Evolutionary conservation across 768 basidiomycete genomes (phyloP).

Genomic region (Brasilioporus rufonigricans): DNA sequence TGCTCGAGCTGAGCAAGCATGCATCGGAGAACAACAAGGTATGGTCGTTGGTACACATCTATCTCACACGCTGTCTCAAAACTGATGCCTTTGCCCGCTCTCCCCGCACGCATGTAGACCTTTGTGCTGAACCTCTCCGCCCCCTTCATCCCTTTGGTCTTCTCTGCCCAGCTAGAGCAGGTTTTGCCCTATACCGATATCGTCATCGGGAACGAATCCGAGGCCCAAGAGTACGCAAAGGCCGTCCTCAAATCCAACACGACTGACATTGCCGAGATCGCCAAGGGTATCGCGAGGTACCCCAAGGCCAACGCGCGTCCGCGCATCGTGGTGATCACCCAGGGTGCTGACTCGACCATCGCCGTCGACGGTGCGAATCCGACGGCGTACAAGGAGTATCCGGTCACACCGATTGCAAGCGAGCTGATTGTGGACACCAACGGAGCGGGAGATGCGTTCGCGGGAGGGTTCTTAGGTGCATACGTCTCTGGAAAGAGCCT

Average conservation of each 20-base stretch:
- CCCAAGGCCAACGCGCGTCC: constrained; percentile 78
- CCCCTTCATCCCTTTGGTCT: constrained; percentile 96
- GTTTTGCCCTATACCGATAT: constrained; percentile 84
- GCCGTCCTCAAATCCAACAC: constrained; percentile 66
- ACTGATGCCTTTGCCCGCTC: not conserved
- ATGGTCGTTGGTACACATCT: not conserved
- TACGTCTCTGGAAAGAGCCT: constrained; percentile 73
- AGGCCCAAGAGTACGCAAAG: constrained; percentile 83
- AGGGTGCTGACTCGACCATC: constrained; percentile 78
- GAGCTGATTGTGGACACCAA: constrained; percentile 92
- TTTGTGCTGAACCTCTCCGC: constrained; percentile 94
- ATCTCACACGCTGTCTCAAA: not conserved
- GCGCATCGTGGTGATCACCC: constrained; percentile 87
- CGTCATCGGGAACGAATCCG: constrained; percentile 94
- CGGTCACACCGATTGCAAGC: constrained; percentile 55
- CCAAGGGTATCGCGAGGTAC: constrained; percentile 68
- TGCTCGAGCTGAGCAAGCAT: constrained; percentile 72
- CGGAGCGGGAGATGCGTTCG: constrained; percentile 96
- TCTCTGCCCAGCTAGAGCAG: constrained; percentile 74
- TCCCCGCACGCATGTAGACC: constrained; percentile 43
- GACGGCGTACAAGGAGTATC: constrained; percentile 44
- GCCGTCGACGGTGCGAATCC: constrained; percentile 62
- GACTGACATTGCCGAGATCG: constrained; percentile 66
- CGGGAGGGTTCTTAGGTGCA: constrained; percentile 93
- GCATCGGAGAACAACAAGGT: constrained; percentile 79